Evolutionary conservation across 2,329 filamentous ascomycete genomes (phyloP), one percentile per base, ranked within the genome.

Genomic region (Pseudocercospora musae): DNA sequence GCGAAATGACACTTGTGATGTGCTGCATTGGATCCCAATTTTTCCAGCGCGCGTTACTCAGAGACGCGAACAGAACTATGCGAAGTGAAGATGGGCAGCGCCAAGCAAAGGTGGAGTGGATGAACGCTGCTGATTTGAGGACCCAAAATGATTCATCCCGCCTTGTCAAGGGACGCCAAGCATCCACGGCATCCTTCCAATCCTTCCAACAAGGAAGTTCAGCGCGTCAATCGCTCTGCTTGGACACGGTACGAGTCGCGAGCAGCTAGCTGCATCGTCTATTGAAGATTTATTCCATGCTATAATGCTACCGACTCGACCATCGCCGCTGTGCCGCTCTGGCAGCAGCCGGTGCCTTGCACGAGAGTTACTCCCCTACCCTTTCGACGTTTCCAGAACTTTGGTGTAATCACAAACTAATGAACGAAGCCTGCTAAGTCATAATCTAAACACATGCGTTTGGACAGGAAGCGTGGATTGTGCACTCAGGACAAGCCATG

Each of bases 61-160:
- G 37, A 40, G 15, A 31, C 48, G 48, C 25, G 48, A 23, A 23
- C 8, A 25, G 44, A 23, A 20, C 42, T 50, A 10, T 50, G 48
- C 23, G 48, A 52, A 29, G 48, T 52, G 48, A 52, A 52, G 48
- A 52, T 52, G 48, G 25, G 48, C 48, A 52, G 48, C 48, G 25
- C 48, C 48, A 50, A 27, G 23, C 15, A 27, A 15, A 23, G 23
- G 20, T 50, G 48, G 23, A 50, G n/a, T n/a, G n/a, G n/a, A n/a
- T 46, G 23, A 11, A 10, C 42, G 48, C 23, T 50, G 29, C 48
- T 50, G 48, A 50, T 23, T 23, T 23, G 29, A 50, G 48, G 23
- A 50, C 48, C 6, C n/a, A 15, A 20, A 23, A 21, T 29, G 27
- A 29, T 29, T 8, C 27, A 49, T 23, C 27, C 40, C 23, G 10